Evolutionary conservation across 163 green algal species (phyloP), one percentile per base, ranked within the genome.

Genomic region (Scenedesmus sp.): DNA sequence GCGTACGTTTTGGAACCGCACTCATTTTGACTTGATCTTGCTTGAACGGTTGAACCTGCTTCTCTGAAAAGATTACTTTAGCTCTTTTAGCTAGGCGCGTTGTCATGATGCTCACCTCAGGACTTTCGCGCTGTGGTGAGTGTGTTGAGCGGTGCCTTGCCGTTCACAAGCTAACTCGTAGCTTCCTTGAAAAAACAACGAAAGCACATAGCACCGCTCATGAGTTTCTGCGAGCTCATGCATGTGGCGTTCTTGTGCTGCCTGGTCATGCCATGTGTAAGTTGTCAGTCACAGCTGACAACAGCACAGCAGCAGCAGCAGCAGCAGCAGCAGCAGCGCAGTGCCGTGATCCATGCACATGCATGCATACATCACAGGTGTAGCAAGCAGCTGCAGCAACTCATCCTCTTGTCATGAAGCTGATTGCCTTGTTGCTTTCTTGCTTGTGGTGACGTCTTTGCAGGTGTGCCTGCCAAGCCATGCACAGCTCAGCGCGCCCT

Each of bases 121-220:
- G 65, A 76, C 65, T 76, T 76, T 76, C 65, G 65, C 65, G 65
- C 65, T 76, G 65, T 7, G 65, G 65, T 76, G 65, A 37, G 65
- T 76, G 65, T 33, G 22, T 72, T 33, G 59, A n/a, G 51, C n/a
- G 65, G 30, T 40, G 65, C 18, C 30, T 33, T 42, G 65, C 9
- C 65, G 40, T 76, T 26, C 65, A 15, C 24, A 16, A 35, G 65
- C 65, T n/a, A n/a, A n/a, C n/a, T n/a, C n/a, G n/a, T n/a, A n/a
- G n/a, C n/a, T n/a, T n/a, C n/a, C n/a, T n/a, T n/a, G n/a, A n/a
- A n/a, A n/a, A n/a, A n/a, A n/a, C n/a, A n/a, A n/a, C n/a, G n/a
- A n/a, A n/a, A n/a, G n/a, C n/a, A n/a, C n/a, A n/a, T n/a, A n/a
- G n/a, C n/a, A n/a, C n/a, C n/a, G n/a, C n/a, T n/a, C n/a, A n/a